Evolutionary conservation across 257 asterid genomes (phyloP).

Genomic region (Nyctanthes arbortristis): DNA sequence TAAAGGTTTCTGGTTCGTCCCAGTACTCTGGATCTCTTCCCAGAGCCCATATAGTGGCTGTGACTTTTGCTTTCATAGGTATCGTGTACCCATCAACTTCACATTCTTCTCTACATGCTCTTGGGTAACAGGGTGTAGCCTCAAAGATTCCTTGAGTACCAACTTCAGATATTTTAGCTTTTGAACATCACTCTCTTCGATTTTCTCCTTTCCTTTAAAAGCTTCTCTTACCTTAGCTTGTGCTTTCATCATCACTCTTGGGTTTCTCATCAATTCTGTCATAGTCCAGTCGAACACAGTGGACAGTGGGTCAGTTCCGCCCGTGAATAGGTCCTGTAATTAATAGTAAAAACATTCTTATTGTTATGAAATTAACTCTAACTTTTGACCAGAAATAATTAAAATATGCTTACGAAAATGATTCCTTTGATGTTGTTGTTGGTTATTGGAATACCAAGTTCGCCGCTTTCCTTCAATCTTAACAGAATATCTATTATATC

Average conservation of each 20-base stretch:
- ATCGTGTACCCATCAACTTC: slow-evolving; percentile 2
- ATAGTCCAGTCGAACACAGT: too few relatives aligned
- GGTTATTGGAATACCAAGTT: not conserved
- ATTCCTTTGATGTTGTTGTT: not conserved
- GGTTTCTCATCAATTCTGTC: slow-evolving; percentile 20
- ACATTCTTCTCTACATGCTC: too few relatives aligned
- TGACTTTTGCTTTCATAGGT: too few relatives aligned
- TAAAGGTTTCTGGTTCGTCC: too few relatives aligned
- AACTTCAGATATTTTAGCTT: slow-evolving; percentile 6
- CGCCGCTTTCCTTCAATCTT: not conserved
- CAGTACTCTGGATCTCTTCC: too few relatives aligned
- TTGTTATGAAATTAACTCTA: too few relatives aligned
- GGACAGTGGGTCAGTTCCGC: not conserved
- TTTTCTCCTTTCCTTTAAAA: not conserved
- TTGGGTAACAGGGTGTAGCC: too few relatives aligned
- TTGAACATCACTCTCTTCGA: slow-evolving; percentile 2
- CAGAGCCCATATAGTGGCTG: slow-evolving; percentile 3
- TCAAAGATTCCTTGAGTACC: too few relatives aligned
- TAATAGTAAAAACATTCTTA: too few relatives aligned
- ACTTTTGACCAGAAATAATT: too few relatives aligned
- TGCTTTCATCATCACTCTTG: slow-evolving; percentile 6
- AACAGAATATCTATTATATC: not conserved
- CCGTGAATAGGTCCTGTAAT: slow-evolving; percentile 10
- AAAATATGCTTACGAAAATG: not conserved
- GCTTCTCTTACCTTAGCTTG: slow-evolving; percentile 7